Evolutionary conservation across 2,329 filamentous ascomycete genomes (phyloP), one percentile per base, ranked within the genome.

Genomic region (Dryadomyces quercus-mongolicae): DNA sequence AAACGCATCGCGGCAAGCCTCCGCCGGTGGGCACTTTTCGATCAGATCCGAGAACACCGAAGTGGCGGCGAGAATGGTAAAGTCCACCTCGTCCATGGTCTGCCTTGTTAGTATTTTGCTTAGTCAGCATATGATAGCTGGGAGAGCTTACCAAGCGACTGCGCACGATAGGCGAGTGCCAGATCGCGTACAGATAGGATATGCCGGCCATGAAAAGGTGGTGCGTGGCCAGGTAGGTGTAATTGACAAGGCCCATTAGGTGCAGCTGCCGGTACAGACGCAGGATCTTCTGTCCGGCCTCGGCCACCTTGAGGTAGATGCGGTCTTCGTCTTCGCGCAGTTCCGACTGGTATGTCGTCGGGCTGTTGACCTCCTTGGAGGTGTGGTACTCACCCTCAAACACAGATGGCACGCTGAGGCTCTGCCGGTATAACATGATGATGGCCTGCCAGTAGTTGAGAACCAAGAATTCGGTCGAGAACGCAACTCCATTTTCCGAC

Each of bases 381-480:
- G 80, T 80, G 61, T 81, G 77, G 61, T 83, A 82, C 68, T 96
- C 92, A 53, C 83, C 83, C 53, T 91, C 88, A 55, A 97, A 82
- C 63, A 90, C 82, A 44, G 86, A 81, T 1, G 92, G 92, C 18
- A 95, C 88, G 50, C 88, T 86, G 57, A 95, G 70, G 67, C 90
- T 93, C 68, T 95, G 92, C 54, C 92, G 78, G 67, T 97, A 97
- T 20, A 97, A 78, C 85, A 96, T 90, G 60, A 96, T 94, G 57
- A 97, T 84, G 3, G 90, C 89, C 67, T 96, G 92, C 91, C 92
- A 97, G 69, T 97, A 97, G 67, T 97, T 97, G 57, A 97, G 76
- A 62, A 96, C 89, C 5, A 96, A 71, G 62, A 97, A 95, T 54
- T 95, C 86, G 1, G 88, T 83, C 0, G 87, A 90, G 66, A 97